These are phyloP conservation scores for Candida coleopterorum DNA, from an alignment of 805 yeast species.

Conservation along the genomic window DNA sequence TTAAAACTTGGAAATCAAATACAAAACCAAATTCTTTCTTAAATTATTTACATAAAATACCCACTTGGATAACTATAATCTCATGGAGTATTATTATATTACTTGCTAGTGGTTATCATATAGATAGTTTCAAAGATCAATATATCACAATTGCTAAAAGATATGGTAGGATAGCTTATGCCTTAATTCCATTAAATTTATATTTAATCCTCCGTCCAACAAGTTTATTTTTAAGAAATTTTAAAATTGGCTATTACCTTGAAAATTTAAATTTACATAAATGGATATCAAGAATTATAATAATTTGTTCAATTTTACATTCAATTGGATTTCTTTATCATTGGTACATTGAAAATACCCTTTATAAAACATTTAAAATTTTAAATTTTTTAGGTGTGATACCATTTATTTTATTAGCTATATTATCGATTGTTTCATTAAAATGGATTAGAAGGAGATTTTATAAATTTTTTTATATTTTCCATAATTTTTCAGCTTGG, in stretches of 20 bases:
- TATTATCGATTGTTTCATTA: conserved; percentile 44
- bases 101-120: conserved; percentile 28
- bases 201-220: conserved; percentile 54
- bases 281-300: conserved; percentile 62
- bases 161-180: conserved; percentile 57
- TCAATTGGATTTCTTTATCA: conserved; percentile 45
- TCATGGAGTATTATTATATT: conserved; percentile 30
- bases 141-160: conserved; percentile 44
- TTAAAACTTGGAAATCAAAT: conserved; percentile 5
- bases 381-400: conserved; percentile 52
- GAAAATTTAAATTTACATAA: conserved; percentile 57
- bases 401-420: conserved; percentile 28
- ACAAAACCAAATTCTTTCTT: conserved; percentile 13
- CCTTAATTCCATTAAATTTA: conserved; percentile 54
- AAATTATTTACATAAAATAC: conserved; percentile 15
- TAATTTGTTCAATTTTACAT: conserved; percentile 45
- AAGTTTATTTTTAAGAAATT: too few relatives aligned
- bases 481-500: conserved; percentile 52
- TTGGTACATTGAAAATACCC: conserved; percentile 41
- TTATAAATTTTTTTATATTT: conserved; percentile 51
- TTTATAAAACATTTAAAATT: conserved; percentile 26
- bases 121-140: conserved; percentile 25
- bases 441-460: conserved; percentile 43
- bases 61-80: conserved; percentile 30
- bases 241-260: conserved; percentile 47